phyloP scores from a whole-genome alignment of 768 basidiomycete genomes.

The Lactarius hatsudake region DNA sequence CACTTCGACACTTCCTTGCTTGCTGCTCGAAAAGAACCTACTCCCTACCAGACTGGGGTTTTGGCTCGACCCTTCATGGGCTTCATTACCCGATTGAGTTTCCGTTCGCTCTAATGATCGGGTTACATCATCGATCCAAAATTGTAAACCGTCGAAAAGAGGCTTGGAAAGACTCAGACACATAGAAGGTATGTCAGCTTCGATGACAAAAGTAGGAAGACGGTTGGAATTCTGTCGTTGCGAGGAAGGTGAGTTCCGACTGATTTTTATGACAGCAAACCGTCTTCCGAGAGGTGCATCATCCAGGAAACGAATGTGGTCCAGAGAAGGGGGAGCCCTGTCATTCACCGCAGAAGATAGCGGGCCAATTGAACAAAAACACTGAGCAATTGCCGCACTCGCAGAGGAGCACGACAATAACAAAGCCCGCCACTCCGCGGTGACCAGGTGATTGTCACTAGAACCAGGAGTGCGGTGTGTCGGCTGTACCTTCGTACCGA shows the following conservation, averaged over 20 bases:
- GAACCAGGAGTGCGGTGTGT: conserved; percentile 5
- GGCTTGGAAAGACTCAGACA: conserved; percentile 59
- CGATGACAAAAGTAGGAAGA: conserved; percentile 29
- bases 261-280: conserved; percentile 2
- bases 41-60: conserved; percentile 76
- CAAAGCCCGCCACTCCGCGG: conserved; percentile 44
- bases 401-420: conserved; percentile 48
- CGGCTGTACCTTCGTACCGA: conserved; percentile 20
- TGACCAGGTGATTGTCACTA: conserved; percentile 35
- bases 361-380: conserved; percentile 52
- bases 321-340: conserved; percentile 1
- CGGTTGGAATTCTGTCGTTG: conserved; percentile 1
- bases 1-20: conserved; percentile 38
- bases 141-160: conserved; percentile 74
- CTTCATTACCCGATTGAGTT: conserved; percentile 27
- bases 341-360: conserved; percentile 29
- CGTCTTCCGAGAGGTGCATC: conserved; percentile 1
- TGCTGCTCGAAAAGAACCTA: conserved; percentile 59
- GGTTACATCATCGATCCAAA: conserved; percentile 83
- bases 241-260: not conserved
- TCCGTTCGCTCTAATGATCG: conserved; percentile 58
- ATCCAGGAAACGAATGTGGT: conserved; percentile 19
- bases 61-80: conserved; percentile 41
- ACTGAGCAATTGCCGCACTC: conserved; percentile 40
- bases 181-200: conserved; percentile 58